Evolutionary conservation across 129 eudicot genomes (phyloP).

Genomic region (Dittrichia graveolens): DNA sequence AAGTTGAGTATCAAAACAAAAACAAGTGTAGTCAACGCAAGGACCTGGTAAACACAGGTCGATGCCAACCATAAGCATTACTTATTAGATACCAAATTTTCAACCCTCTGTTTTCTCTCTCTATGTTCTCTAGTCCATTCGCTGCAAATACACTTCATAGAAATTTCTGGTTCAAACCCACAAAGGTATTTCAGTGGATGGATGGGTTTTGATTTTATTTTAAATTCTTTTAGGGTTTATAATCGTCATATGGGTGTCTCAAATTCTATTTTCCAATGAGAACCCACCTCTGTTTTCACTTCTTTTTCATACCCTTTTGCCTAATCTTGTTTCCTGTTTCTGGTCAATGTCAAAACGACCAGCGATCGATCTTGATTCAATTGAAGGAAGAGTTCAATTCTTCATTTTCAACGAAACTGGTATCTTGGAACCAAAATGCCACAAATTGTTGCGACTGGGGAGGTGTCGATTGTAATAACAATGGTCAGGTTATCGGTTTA

Average conservation of each 20-base stretch:
- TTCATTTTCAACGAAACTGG: slow-evolving; percentile 23
- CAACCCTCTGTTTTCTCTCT: slow-evolving; percentile 25
- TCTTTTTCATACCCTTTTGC: slow-evolving; percentile 30
- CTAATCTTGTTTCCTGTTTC: slow-evolving; percentile 24
- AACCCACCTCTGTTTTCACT: slow-evolving; percentile 30
- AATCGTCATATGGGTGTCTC: slow-evolving; percentile 31
- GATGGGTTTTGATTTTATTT: not conserved
- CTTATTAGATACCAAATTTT: slow-evolving; percentile 10
- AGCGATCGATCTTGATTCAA: slow-evolving; percentile 34
- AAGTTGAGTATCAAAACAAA: too few relatives aligned
- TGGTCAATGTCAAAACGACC: slow-evolving; percentile 35
- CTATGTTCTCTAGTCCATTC: slow-evolving; percentile 16
- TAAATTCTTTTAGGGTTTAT: not conserved
- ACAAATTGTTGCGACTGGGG: slow-evolving; percentile 33
- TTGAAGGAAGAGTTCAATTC: slow-evolving; percentile 28
- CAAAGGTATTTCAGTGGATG: slow-evolving; percentile 2
- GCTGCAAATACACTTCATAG: slow-evolving; percentile 31
- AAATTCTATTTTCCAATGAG: slow-evolving; percentile 37
- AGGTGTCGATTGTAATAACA: slow-evolving; percentile 28
- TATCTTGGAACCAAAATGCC: slow-evolving; percentile 29
- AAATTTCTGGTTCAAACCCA: slow-evolving; percentile 31
- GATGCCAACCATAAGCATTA: slow-evolving; percentile 15
- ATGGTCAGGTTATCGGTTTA: slow-evolving; percentile 27
- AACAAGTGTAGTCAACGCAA: slow-evolving; percentile 26
- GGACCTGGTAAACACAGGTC: slow-evolving; percentile 29